phyloP scores from a whole-genome alignment of 2,329 filamentous ascomycete species.

The Fusarium armeniacum region DNA sequence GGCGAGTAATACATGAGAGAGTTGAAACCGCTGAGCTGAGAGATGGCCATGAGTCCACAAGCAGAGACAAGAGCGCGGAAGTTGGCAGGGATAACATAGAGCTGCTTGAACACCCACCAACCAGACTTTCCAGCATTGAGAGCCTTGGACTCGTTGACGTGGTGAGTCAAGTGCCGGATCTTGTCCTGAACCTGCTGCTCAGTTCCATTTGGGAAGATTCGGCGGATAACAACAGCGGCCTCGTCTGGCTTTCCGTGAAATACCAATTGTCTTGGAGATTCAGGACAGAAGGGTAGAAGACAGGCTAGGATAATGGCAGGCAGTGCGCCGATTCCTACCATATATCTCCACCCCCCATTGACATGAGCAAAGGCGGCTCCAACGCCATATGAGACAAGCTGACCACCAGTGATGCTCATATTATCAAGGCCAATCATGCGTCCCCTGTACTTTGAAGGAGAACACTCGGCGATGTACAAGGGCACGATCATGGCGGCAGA shows the following conservation, averaged over 20 bases:
- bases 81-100: conserved; percentile 61
- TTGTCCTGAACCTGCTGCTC: conserved; percentile 61
- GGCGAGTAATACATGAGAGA: conserved; percentile 66
- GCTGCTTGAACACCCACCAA: conserved; percentile 61
- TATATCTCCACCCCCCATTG: conserved; percentile 63
- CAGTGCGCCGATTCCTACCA: conserved; percentile 63
- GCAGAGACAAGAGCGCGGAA: conserved; percentile 61
- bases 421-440: conserved; percentile 65
- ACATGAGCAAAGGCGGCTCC: conserved; percentile 58
- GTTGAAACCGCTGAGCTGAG: conserved; percentile 67
- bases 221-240: conserved; percentile 55
- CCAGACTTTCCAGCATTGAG: conserved; percentile 58
- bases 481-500: conserved; percentile 62
- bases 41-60: conserved; percentile 67
- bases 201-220: conserved; percentile 60
- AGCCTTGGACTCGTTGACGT: conserved; percentile 57
- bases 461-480: conserved; percentile 65
- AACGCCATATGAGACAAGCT: conserved; percentile 59
- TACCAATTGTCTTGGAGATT: conserved; percentile 63
- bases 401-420: conserved; percentile 60
- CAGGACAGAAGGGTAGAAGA: conserved; percentile 62
- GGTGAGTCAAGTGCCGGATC: conserved; percentile 56
- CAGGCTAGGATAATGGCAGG: conserved; percentile 60
- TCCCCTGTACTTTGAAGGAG: conserved; percentile 64
- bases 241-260: conserved; percentile 58